phyloP scores from a whole-genome alignment of 768 basidiomycete genomes.

The Kwoniella sp. region DNA sequence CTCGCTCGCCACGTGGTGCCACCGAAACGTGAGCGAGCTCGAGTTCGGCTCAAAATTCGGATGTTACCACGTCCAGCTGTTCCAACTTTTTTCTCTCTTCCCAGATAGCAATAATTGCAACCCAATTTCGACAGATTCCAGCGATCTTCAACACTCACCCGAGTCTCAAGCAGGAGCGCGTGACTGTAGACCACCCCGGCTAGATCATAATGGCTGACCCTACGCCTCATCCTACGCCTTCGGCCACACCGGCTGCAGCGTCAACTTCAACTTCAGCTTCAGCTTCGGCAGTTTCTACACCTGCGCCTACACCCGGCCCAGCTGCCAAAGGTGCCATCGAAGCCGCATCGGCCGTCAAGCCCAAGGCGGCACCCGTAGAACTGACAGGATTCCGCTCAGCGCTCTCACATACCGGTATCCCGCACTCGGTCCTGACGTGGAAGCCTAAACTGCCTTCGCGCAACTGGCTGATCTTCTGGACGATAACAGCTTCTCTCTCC shows the following conservation, averaged over 20 bases:
- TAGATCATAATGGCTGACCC: constrained; percentile 1
- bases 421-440: constrained; percentile 77
- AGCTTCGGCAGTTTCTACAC: neutral
- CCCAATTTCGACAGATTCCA: no score
- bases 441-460: constrained; percentile 83
- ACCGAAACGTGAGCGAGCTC: no score
- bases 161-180: no score
- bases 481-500: constrained; percentile 80
- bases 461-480: constrained; percentile 92
- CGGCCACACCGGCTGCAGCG: constrained; percentile 18
- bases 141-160: no score
- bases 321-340: constrained; percentile 4
- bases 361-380: constrained; percentile 21
- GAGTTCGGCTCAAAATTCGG: no score
- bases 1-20: neutral
- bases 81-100: neutral
- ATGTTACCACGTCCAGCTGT: no score
- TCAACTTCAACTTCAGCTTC: constrained; percentile 9
- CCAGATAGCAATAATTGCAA: no score
- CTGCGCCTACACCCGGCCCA: constrained; percentile 3
- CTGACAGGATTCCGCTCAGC: constrained; percentile 47
- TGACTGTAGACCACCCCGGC: no score
- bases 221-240: constrained; percentile 9
- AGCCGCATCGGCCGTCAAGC: constrained; percentile 8
- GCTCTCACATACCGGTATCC: constrained; percentile 61